These are phyloP conservation scores for Didymella arachidicola DNA, from an alignment of 2,329 filamentous ascomycete genomes.

Conservation along the genomic window DNA sequence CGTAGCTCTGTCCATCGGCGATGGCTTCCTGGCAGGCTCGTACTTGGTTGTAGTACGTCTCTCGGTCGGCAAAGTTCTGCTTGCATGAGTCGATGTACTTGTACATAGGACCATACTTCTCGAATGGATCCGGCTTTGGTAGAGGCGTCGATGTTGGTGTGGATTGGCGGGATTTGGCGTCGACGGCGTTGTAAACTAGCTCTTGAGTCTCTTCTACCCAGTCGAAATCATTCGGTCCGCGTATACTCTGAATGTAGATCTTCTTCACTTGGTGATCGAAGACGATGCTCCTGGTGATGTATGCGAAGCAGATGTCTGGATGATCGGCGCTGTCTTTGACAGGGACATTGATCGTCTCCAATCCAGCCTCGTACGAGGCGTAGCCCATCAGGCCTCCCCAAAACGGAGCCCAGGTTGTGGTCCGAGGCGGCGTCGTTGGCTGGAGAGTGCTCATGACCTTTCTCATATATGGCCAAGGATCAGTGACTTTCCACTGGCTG, in stretches of 20 bases:
- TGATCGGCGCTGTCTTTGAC: conserved; percentile 47
- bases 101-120: conserved; percentile 36
- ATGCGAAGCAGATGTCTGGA: conserved; percentile 78
- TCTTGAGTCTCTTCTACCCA: conserved; percentile 57
- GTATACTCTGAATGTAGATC: conserved; percentile 73
- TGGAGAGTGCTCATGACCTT: conserved; percentile 49
- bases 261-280: conserved; percentile 72
- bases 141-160: conserved; percentile 40
- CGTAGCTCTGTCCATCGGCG: conserved; percentile 81
- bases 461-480: conserved; percentile 53
- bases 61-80: conserved; percentile 21
- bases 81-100: conserved; percentile 39
- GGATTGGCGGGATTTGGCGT: conserved; percentile 39
- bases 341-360: conserved; percentile 65
- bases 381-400: conserved; percentile 86
- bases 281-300: conserved; percentile 79
- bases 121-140: conserved; percentile 43
- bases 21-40: conserved; percentile 73
- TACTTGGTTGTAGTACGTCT: conserved; percentile 71
- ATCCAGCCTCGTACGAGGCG: conserved; percentile 82
- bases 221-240: conserved; percentile 48
- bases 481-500: conserved; percentile 35
- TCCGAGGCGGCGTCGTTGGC: conserved; percentile 38
- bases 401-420: conserved; percentile 63
- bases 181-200: conserved; percentile 40